A percentile compares a stretch with the other conserved stretches of the same genome.
Evolutionary conservation across 495 filamentous ascomycete species (phyloP).

Genomic region (Penicillium ucsense): DNA sequence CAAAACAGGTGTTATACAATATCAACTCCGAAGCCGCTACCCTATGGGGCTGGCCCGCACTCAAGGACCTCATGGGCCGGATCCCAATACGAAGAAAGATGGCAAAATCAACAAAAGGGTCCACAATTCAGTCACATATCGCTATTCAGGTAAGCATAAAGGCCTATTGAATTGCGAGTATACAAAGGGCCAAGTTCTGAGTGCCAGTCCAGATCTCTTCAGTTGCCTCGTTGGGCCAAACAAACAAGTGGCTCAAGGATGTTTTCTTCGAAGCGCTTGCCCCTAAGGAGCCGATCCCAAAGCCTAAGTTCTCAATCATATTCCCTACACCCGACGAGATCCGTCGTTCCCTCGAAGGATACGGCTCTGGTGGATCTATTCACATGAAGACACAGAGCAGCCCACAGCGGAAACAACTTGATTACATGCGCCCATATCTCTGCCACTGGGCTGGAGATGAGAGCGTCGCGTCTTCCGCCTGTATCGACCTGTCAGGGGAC

Average conservation of each 20-base stretch:
- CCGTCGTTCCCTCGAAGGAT: conserved; percentile 69
- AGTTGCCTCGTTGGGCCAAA: conserved; percentile 68
- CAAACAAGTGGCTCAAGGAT: conserved; percentile 62
- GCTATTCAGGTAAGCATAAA: conserved; percentile 46
- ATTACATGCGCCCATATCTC: conserved; percentile 60
- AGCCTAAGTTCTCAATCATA: conserved; percentile 49
- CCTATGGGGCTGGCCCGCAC: conserved; percentile 64
- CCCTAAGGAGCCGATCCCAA: conserved; percentile 8
- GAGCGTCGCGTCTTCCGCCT: background rate
- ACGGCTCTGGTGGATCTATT: conserved; percentile 67
- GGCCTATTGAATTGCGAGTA: too few relatives aligned
- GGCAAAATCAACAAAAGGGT: background rate
- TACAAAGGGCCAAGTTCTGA: too few relatives aligned
- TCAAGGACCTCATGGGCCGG: conserved; percentile 48
- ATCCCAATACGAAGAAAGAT: conserved; percentile 26
- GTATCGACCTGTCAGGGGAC: conserved; percentile 7
- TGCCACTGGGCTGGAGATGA: conserved; percentile 57
- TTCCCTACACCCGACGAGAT: conserved; percentile 78
- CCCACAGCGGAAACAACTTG: conserved; percentile 63
- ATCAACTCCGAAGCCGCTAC: conserved; percentile 35
- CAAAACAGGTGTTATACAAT: conserved; percentile 40
- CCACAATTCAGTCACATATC: conserved; percentile 41
- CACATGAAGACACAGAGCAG: conserved; percentile 66
- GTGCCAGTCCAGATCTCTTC: conserved; percentile 49
- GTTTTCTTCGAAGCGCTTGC: conserved; percentile 53